phyloP scores from a whole-genome alignment of 2,329 filamentous ascomycete genomes.

The Beauveria sp. region DNA sequence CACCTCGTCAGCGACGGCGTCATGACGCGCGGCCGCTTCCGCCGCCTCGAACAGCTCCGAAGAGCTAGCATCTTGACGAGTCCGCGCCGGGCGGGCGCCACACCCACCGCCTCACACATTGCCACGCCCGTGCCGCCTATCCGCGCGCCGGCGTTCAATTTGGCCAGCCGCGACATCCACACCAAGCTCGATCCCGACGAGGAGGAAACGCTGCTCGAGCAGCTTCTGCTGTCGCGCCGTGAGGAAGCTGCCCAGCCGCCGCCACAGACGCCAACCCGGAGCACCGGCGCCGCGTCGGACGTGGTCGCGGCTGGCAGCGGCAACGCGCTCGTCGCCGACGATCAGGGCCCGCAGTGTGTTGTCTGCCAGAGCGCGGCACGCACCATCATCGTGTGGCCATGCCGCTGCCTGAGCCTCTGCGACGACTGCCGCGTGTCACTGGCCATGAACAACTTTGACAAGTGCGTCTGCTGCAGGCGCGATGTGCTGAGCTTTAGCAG shows the following conservation, averaged over 20 bases:
- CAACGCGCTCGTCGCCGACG: neutral
- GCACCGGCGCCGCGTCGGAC: neutral
- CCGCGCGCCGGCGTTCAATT: neutral
- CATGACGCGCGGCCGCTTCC: conserved; percentile 76
- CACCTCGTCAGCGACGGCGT: conserved; percentile 66
- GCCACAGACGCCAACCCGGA: conserved; percentile 3
- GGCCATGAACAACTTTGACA: conserved; percentile 95
- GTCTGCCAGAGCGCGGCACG: conserved; percentile 83
- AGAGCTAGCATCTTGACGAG: conserved; percentile 53
- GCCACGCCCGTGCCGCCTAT: neutral
- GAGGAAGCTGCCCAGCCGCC: conserved; percentile 14
- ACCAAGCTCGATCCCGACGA: conserved; percentile 47
- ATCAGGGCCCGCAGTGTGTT: conserved; percentile 64
- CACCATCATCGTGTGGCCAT: conserved; percentile 93
- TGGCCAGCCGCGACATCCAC: conserved; percentile 14
- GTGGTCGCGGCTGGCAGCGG: conserved; percentile 43
- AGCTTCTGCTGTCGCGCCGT: conserved; percentile 49
- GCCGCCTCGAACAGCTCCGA: conserved; percentile 58
- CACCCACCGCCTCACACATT: conserved; percentile 12
- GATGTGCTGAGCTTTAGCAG: conserved; percentile 85
- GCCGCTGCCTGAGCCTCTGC: conserved; percentile 86
- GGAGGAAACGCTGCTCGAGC: conserved; percentile 53
- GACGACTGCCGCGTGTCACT: conserved; percentile 91
- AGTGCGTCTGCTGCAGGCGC: conserved; percentile 87
- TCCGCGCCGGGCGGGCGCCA: conserved; percentile 18